These are phyloP conservation scores for Suillus spraguei DNA, from an alignment of 768 basidiomycete genomes.

Conservation along the genomic window DNA sequence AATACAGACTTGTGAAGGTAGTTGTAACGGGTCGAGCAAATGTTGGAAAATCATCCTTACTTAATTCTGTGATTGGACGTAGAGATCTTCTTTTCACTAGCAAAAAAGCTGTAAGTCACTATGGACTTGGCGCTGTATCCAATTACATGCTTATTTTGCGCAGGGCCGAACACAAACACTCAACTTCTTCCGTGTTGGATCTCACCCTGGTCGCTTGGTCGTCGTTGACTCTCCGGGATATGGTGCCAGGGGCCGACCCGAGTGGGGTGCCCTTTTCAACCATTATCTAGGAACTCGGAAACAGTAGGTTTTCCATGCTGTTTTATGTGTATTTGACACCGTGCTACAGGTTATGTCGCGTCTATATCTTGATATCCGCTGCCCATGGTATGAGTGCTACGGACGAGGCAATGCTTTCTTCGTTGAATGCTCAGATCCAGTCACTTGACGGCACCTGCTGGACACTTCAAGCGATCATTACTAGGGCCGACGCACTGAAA, in stretches of 20 bases:
- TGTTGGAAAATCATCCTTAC: constrained; percentile 72
- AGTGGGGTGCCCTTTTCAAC: constrained; percentile 76
- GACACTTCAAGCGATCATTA: constrained; percentile 72
- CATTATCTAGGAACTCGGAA: constrained; percentile 61
- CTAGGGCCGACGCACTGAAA: constrained; percentile 63
- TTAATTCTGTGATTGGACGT: constrained; percentile 68
- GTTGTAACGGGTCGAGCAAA: constrained; percentile 66
- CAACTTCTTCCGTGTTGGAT: constrained; percentile 74
- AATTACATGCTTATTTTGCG: not conserved
- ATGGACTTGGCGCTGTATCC: not conserved
- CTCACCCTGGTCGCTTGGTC: constrained; percentile 52
- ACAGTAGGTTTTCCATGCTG: constrained; percentile 46
- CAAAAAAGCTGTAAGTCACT: constrained; percentile 63
- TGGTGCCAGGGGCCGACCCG: constrained; percentile 68
- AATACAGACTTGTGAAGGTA: not conserved
- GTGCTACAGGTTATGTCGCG: constrained; percentile 57
- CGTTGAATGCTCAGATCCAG: constrained; percentile 39
- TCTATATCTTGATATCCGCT: constrained; percentile 73
- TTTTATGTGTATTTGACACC: not conserved
- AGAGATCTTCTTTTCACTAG: constrained; percentile 61
- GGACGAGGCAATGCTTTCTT: constrained; percentile 64
- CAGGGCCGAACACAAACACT: constrained; percentile 75
- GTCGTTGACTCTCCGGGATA: constrained; percentile 85
- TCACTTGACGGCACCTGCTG: constrained; percentile 44
- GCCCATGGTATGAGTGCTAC: constrained; percentile 59